Percentiles rank a stretch among this genome's conserved stretches.
These are phyloP conservation scores for Pholiota microspora DNA, from an alignment of 768 basidiomycete genomes.

Conservation along the genomic window DNA sequence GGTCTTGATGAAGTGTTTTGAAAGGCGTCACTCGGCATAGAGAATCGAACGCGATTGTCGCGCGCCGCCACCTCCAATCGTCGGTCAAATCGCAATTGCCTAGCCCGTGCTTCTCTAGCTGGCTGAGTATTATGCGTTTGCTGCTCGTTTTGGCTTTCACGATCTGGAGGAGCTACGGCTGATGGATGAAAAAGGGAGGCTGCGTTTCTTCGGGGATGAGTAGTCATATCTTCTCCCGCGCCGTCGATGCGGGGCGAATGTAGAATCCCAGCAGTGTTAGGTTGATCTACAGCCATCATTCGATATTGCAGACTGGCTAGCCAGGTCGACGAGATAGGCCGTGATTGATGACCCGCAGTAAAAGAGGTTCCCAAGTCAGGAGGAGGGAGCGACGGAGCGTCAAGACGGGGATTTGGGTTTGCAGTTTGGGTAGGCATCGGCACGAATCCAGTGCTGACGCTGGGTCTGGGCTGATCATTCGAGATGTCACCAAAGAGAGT, in stretches of 20 bases:
- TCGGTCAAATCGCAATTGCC: background rate
- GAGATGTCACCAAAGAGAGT: background rate
- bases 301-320: no score
- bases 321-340: background rate
- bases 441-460: no score
- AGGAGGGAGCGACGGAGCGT: conserved; percentile 26
- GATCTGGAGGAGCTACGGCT: background rate
- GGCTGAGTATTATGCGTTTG: background rate
- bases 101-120: background rate
- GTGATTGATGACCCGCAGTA: conserved; percentile 15
- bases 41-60: no score
- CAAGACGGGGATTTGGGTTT: conserved; percentile 3
- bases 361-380: conserved; percentile 29
- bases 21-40: no score
- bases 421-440: background rate
- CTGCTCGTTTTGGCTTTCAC: background rate
- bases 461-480: no score
- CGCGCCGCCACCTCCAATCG: background rate
- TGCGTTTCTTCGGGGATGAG: background rate
- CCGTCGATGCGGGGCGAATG: no score
- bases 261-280: no score
- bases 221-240: no score
- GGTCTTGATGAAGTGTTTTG: background rate
- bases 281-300: no score
- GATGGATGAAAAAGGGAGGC: background rate